Base-by-base conservation (phyloP, 1,284 basidiomycete species). In the Cryptococcus floricola region DNA sequence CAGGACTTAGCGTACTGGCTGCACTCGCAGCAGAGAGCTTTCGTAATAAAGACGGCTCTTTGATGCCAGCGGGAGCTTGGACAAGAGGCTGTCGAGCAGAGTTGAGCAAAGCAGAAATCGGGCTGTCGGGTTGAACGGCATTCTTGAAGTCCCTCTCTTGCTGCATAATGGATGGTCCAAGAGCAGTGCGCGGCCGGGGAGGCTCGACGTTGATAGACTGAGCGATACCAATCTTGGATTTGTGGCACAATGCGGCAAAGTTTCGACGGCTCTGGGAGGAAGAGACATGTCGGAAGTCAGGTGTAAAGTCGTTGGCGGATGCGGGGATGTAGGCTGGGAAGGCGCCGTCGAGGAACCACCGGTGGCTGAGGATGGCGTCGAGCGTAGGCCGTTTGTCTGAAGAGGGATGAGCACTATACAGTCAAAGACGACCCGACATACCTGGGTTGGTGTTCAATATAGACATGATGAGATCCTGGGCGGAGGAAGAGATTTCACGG, bases 131-230 rank as follows among this genome's bases (percentile, higher is more conserved):
- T 71, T 94, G 89, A 4, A 98, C 89, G 2, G 93, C 96, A 66
- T 88, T 87, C 78, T 91, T 87, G 84, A 96, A 95, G 75, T 97
- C 94, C 69, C 88, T 86, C 82, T 98, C 94, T 73, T 94, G 90
- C 67, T 91, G 88, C 5, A 87, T 84, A 60, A 89, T 85, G 23
- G 69, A 71, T 25, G 73, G 72, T 13, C 70, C 73, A 25, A 77
- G 63, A 28, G 64, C 62, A 8, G 65, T 62, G 43, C 63, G 60
- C 34, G 53, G 48, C 47, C 63, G 49, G 6, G 59, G 31, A 34
- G 62, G 38, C 50, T 65, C 61, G 14, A 64, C 50, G 39, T 58
- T 52, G 62, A 73, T 66, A 16, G 69, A 61, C 18, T 67, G 54
- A 8, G 68, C 53, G 16, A 59, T 57, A 12, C 73, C 73, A 23